Base-by-base conservation (phyloP, 768 basidiomycete genomes). In the Cyathus striatus region DNA sequence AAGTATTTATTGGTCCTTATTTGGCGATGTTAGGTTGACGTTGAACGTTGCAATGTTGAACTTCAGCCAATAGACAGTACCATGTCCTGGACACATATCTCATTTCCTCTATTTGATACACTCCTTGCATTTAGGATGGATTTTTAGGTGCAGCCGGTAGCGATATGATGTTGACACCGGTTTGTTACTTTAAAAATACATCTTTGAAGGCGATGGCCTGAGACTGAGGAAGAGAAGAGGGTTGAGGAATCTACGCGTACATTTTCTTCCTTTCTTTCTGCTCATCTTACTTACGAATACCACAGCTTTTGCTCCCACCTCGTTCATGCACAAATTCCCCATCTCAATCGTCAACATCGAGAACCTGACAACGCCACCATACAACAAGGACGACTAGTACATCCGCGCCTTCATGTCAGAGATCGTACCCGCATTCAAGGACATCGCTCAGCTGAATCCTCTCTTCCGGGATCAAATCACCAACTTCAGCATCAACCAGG, bases 351-450 rank as follows among this genome's bases (percentile, higher is more conserved):
- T 91, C 44, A 83, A 86, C 49, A 84, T 96, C 23, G 81, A 83
- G 21, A 97, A 97, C 57, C 76, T 96, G 38, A 58, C 64, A 21
- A 86, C 90, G 4, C 78, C 84, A 48, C 81, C 90, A 0, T 94
- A 86, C 70, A 81, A 85, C 69, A 90, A 94, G 60, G 90, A 93
- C 60, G 85, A 93, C 64, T 93, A 96, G 60, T 87, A 94, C 61
- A 85, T 95, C 52, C 87, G 92, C 21, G 95, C 95, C 3, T 89
- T 96, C 65, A 94, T 92, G 81, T 85, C 86, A 33, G 95, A 98
- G 65, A 91, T 98, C 46, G 87, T 98, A 50, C 86, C 88, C 35
- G 91, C 94, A 27, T 97, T 98, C 79, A 98, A 98, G 71, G 94
- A 97, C 58, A 96, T 98, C 46, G 94, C 94, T 0, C 90, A 94